These are phyloP conservation scores for Pichia occidentalis DNA, from an alignment of 805 yeast species.

Conservation along the genomic window DNA sequence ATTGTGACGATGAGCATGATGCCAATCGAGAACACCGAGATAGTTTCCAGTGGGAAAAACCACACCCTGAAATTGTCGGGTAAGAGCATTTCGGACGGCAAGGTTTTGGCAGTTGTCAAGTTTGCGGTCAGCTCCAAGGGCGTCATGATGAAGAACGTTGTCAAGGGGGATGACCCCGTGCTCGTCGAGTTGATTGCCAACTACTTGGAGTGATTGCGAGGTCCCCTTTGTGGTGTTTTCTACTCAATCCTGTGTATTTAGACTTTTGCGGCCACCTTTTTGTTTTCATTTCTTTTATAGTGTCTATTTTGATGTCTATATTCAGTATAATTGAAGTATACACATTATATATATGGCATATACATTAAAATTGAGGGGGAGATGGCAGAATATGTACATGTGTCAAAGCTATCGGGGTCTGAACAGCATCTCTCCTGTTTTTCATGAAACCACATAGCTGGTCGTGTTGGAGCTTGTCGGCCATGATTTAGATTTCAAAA, in stretches of 20 bases:
- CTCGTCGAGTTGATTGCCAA: slow-evolving; percentile 47
- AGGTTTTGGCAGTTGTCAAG: slow-evolving; percentile 44
- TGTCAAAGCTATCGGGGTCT: too few relatives aligned
- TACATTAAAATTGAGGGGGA: neutral
- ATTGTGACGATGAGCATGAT: slow-evolving; percentile 49
- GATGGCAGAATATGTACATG: too few relatives aligned
- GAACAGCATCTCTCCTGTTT: too few relatives aligned
- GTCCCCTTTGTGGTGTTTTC: neutral
- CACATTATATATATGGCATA: neutral
- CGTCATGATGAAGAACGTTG: slow-evolving; percentile 51
- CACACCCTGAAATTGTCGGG: slow-evolving; percentile 82
- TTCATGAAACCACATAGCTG: too few relatives aligned
- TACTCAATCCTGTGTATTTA: too few relatives aligned
- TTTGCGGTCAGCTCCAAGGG: slow-evolving; percentile 44
- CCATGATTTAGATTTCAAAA: slow-evolving; percentile 41
- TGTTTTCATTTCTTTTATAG: slow-evolving; percentile 1
- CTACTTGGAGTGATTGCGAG: slow-evolving; percentile 32
- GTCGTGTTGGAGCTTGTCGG: too few relatives aligned
- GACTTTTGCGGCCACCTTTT: too few relatives aligned
- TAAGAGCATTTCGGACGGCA: slow-evolving; percentile 54
- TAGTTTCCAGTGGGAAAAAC: slow-evolving; percentile 47
- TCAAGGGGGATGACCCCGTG: slow-evolving; percentile 47
- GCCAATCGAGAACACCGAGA: slow-evolving; percentile 70
- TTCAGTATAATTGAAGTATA: neutral
- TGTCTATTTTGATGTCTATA: neutral